phyloP scores from a whole-genome alignment of 164 flowering plant genomes.

The Stephania cephalantha region DNA sequence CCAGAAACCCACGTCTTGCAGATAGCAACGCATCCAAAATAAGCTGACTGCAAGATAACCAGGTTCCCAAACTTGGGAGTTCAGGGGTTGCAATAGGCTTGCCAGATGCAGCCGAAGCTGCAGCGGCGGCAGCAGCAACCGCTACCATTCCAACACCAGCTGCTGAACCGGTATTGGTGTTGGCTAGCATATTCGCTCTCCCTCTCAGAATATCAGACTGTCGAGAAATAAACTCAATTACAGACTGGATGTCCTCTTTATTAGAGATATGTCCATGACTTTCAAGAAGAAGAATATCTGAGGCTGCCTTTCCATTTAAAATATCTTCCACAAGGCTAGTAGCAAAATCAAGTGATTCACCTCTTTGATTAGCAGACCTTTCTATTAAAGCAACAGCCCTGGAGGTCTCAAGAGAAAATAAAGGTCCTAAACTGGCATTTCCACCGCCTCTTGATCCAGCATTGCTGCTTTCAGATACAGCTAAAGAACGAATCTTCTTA shows the following conservation, averaged over 20 bases:
- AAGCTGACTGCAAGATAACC: slow-evolving; percentile 60
- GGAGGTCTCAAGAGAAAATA: slow-evolving; percentile 81
- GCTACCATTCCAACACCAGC: slow-evolving; percentile 91
- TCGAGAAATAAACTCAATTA: slow-evolving; percentile 68
- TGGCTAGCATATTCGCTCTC: slow-evolving; percentile 52
- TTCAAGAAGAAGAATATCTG: slow-evolving; percentile 72
- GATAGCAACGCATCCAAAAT: slow-evolving; percentile 52
- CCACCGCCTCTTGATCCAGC: slow-evolving; percentile 54
- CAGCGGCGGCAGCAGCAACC: slow-evolving; percentile 88
- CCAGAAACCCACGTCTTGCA: slow-evolving; percentile 33
- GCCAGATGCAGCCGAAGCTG: slow-evolving; percentile 63
- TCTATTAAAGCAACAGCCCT: slow-evolving; percentile 68
- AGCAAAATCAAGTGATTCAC: slow-evolving; percentile 72
- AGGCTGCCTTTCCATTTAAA: slow-evolving; percentile 52
- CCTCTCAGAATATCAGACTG: slow-evolving; percentile 80
- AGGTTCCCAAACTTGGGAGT: slow-evolving; percentile 64
- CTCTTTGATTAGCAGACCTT: slow-evolving; percentile 37
- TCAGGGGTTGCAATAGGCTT: slow-evolving; percentile 55
- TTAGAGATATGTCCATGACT: slow-evolving; percentile 42
- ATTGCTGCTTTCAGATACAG: slow-evolving; percentile 56
- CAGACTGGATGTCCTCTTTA: slow-evolving; percentile 56
- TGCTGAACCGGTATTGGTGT: slow-evolving; percentile 56
- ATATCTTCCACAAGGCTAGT: slow-evolving; percentile 63
- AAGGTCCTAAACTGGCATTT: slow-evolving; percentile 40
- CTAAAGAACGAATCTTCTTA: slow-evolving; percentile 66